Base-by-base conservation (phyloP, 73 alveolate species). In the Strombidium stylifer region DNA sequence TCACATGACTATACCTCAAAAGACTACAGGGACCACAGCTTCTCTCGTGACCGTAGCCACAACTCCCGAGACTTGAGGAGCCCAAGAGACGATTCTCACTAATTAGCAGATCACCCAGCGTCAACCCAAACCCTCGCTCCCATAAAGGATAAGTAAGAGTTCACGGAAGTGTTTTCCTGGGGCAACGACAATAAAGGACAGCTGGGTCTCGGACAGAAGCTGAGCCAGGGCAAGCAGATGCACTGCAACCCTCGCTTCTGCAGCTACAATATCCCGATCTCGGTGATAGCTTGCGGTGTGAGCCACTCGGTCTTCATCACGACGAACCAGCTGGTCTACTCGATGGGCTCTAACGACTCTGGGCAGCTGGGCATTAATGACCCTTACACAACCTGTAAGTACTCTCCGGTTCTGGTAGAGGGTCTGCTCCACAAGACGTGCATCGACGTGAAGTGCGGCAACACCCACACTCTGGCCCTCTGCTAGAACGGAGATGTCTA, bases 181-280 rank as follows among this genome's bases (percentile, higher is more conserved):
- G 98, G 98, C 1, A 36, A 47, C 25, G 86, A 90, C 68, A 81
- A 62, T 41, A 71, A 57, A 45, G 98, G 98, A 5, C 89, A 90
- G 72, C 76, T 90, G 42, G 98, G 98, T 4, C 71, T 78, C 24
- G 95, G 93, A 5, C 57, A 77, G 27, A 60, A 49, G 60, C 4
- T 32, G 42, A 6, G 42, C 4, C 10, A 32, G 4, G 42, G 4
- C 10, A 6, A 32, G 4, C 4, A 10, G 10, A 32, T 6, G n/a
- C 10, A 6, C 42, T 46, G 66, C 25, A 11, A 44, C n/a, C 93
- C 93, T 16, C 40, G 77, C n/a, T 42, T 75, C 25, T 75, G 89
- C 60, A 74, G 77, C 10, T 82, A 37, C 40, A 66, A 59, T 45
- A 66, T 85, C 7, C 64, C 58, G 1, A 74, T 82, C 19, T 51